Evolutionary conservation across 202 grass and related monocot species (phyloP).

Genomic region (Sporobolus alterniflorus): DNA sequence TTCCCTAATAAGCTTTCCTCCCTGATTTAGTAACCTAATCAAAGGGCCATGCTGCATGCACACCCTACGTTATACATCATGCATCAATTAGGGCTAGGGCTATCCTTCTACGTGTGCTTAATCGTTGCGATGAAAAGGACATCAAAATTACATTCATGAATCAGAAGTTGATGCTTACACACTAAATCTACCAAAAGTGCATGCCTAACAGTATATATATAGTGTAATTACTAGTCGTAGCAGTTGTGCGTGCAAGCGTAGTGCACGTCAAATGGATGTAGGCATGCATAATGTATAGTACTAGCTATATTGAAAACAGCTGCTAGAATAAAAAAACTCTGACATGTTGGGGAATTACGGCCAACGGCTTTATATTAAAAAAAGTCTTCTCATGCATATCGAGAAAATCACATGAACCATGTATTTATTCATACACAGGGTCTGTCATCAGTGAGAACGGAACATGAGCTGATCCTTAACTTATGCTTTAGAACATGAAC

Average conservation of each 20-base stretch:
- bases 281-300: background rate
- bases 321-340: no score
- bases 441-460: no score
- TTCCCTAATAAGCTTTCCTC: no score
- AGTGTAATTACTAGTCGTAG: background rate
- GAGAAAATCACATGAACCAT: no score
- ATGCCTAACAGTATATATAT: conserved; percentile 12
- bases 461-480: no score
- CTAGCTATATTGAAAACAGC: background rate
- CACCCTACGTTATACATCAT: background rate
- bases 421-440: no score
- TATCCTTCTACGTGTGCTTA: background rate
- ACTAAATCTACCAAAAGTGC: conserved; percentile 29
- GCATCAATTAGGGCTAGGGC: background rate
- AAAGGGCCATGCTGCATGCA: background rate
- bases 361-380: background rate
- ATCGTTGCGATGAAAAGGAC: background rate
- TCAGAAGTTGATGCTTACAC: conserved; percentile 33
- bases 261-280: conserved; percentile 23
- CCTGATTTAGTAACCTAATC: background rate
- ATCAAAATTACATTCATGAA: background rate
- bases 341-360: no score
- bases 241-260: conserved; percentile 24
- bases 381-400: no score
- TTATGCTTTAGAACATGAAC: no score